These are phyloP conservation scores for Trichosporon coremiiforme DNA, from an alignment of 1,284 basidiomycete species.

Conservation along the genomic window DNA sequence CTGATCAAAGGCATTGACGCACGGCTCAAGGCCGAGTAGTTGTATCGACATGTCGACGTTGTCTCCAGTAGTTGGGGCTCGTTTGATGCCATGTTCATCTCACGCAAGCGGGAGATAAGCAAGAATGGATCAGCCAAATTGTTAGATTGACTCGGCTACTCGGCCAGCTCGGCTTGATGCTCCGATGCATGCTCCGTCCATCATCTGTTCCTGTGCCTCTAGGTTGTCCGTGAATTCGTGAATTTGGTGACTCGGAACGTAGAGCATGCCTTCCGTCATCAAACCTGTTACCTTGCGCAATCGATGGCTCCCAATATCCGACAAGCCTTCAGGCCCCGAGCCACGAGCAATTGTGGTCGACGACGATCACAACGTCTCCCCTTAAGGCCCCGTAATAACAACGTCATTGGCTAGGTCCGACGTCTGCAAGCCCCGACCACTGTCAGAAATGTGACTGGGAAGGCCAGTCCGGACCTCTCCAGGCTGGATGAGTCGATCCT, in stretches of 20 bases:
- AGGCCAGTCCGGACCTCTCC: background rate
- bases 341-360: background rate
- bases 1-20: background rate
- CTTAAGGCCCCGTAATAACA: background rate
- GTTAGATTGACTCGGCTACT: background rate
- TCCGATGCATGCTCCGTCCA: background rate
- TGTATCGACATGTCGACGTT: too few relatives aligned
- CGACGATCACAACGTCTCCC: background rate
- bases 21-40: background rate
- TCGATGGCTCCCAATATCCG: constrained; percentile 1
- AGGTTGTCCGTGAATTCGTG: background rate
- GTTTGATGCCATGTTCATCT: background rate
- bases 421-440: background rate
- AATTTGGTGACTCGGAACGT: background rate
- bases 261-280: constrained; percentile 3
- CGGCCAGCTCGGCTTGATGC: background rate
- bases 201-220: background rate
- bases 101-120: background rate
- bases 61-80: background rate
- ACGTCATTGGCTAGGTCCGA: constrained; percentile 6
- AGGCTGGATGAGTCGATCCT: too few relatives aligned
- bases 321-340: background rate
- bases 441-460: background rate
- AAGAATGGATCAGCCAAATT: background rate
- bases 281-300: background rate